A percentile compares a stretch with the other conserved stretches of the same genome.
These are phyloP conservation scores for Lachnellula hyalina DNA, from an alignment of 2,329 filamentous ascomycete genomes.

Conservation along the genomic window DNA sequence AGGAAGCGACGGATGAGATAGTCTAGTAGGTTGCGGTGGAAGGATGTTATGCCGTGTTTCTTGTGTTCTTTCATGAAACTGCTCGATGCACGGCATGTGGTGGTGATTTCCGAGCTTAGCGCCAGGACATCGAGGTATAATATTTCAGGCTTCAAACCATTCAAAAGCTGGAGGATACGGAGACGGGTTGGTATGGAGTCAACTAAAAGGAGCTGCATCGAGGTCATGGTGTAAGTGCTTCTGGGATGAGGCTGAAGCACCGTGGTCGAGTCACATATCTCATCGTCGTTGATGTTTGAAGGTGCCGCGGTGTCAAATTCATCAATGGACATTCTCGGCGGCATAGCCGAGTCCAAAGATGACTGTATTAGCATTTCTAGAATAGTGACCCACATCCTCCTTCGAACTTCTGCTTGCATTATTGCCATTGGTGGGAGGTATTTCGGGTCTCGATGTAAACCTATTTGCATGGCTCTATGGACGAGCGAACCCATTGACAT, in stretches of 20 bases:
- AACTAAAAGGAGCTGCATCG: slow-evolving; percentile 42
- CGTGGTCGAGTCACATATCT: slow-evolving; percentile 36
- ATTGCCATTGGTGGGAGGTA: slow-evolving; percentile 33
- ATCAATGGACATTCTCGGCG: slow-evolving; percentile 37
- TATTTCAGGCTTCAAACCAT: slow-evolving; percentile 38
- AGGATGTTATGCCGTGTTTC: slow-evolving; percentile 24
- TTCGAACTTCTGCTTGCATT: slow-evolving; percentile 33
- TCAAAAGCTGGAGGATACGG: slow-evolving; percentile 40
- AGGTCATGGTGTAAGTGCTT: slow-evolving; percentile 40
- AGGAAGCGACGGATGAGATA: slow-evolving; percentile 49
- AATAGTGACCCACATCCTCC: slow-evolving; percentile 43
- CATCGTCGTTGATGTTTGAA: slow-evolving; percentile 45
- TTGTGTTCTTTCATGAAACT: background rate
- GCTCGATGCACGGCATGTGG: background rate
- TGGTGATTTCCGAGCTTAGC: slow-evolving; percentile 40
- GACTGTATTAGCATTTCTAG: slow-evolving; percentile 42
- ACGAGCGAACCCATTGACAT: slow-evolving; percentile 38
- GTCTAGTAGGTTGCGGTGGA: slow-evolving; percentile 44
- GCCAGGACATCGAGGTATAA: slow-evolving; percentile 43
- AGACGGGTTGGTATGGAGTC: slow-evolving; percentile 41
- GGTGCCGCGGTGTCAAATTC: slow-evolving; percentile 48
- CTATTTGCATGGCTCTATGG: slow-evolving; percentile 41
- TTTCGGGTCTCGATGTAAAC: slow-evolving; percentile 39
- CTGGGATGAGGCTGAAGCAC: slow-evolving; percentile 9
- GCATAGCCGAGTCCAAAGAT: slow-evolving; percentile 40